These are phyloP conservation scores for Penicillium crystallinum DNA, from an alignment of 495 filamentous ascomycete genomes.

Conservation along the genomic window DNA sequence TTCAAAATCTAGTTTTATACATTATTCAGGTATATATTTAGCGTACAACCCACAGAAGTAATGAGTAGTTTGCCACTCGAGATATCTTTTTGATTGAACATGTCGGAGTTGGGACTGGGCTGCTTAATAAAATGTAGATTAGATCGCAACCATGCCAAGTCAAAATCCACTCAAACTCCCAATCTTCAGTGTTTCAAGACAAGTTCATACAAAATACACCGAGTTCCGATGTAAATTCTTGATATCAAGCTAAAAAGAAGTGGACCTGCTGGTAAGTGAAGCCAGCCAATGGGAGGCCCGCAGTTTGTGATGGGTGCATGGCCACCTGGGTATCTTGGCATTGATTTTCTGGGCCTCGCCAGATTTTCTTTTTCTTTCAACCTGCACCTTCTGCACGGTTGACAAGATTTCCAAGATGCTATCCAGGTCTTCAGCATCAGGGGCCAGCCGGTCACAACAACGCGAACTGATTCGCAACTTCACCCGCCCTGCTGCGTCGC, in stretches of 20 bases:
- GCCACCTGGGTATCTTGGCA: constrained; percentile 36
- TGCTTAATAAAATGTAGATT: background rate
- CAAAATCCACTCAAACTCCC: background rate
- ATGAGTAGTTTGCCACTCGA: background rate
- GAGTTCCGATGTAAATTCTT: background rate
- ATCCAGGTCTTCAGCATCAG: constrained; percentile 28
- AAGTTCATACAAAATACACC: no score
- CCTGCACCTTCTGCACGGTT: background rate
- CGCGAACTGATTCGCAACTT: constrained; percentile 23
- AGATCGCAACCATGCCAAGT: background rate
- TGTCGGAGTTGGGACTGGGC: background rate
- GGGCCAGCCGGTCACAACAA: constrained; percentile 25
- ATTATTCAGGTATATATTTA: background rate
- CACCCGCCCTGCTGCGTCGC: constrained; percentile 19
- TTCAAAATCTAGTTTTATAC: background rate
- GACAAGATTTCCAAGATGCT: constrained; percentile 26
- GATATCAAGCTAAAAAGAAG: background rate
- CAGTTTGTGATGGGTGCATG: constrained; percentile 26
- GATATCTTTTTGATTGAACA: background rate
- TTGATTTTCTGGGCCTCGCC: constrained; percentile 26
- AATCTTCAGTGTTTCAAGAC: no score
- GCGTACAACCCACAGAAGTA: background rate
- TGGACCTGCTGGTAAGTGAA: background rate
- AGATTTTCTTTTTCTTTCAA: constrained; percentile 15
- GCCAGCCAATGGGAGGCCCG: constrained; percentile 27